These are phyloP conservation scores for Arxiozyma slooffiae DNA, from an alignment of 1,139 yeast species.

Conservation along the genomic window DNA sequence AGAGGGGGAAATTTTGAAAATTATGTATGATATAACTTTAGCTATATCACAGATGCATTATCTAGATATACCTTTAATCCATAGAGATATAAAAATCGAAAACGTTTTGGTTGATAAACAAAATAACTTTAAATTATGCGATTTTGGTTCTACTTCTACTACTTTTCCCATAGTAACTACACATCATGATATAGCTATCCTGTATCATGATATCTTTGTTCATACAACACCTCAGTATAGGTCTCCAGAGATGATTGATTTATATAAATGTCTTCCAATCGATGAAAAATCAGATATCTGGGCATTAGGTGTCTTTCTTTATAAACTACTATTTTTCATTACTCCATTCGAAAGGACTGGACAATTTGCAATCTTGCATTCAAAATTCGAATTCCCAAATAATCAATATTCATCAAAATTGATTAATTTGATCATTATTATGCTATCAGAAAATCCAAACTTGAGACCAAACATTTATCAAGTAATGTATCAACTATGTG, in stretches of 20 bases:
- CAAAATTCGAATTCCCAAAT: conserved; percentile 49
- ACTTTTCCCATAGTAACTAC: conserved; percentile 37
- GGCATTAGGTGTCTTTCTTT: conserved; percentile 89
- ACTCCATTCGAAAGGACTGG: conserved; percentile 89
- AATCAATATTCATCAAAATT: conserved; percentile 47
- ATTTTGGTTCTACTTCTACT: conserved; percentile 85
- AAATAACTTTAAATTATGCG: conserved; percentile 75
- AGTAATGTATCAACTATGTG: conserved; percentile 58
- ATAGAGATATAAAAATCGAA: conserved; percentile 91
- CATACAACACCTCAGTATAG: conserved; percentile 98
- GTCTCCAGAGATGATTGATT: conserved; percentile 82
- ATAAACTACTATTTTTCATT: conserved; percentile 84
- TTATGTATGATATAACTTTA: conserved; percentile 71
- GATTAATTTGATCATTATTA: conserved; percentile 65
- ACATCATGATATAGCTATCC: conserved; percentile 38
- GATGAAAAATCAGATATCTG: conserved; percentile 93
- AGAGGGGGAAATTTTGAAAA: conserved; percentile 71
- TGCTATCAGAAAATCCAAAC: conserved; percentile 70
- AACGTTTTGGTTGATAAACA: conserved; percentile 73
- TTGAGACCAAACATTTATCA: conserved; percentile 84
- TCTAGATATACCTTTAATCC: conserved; percentile 69
- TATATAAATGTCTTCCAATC: conserved; percentile 72
- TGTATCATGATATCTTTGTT: conserved; percentile 75
- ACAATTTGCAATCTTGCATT: conserved; percentile 55
- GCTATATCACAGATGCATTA: conserved; percentile 89